Evolutionary conservation across 352 stramenopile genomes (phyloP).

Genomic region (Globisporangium okanoganense): DNA sequence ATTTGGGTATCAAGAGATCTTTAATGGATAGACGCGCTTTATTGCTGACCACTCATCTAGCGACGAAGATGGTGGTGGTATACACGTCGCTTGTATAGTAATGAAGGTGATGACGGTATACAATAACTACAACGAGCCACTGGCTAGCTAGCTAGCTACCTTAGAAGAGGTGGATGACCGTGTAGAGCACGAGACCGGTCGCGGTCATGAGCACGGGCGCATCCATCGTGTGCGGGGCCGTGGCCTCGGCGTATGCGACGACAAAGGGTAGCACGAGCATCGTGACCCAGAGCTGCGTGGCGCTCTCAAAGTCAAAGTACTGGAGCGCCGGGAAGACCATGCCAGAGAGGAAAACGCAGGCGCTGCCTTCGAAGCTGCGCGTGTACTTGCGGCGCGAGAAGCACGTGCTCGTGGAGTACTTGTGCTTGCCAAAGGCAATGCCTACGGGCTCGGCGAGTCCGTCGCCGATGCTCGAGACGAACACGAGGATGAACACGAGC

Average conservation of each 20-base stretch:
- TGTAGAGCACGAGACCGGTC: slow-evolving; percentile 76
- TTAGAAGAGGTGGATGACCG: slow-evolving; percentile 74
- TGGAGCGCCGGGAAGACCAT: slow-evolving; percentile 84
- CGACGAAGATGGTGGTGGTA: background rate
- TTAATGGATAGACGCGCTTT: background rate
- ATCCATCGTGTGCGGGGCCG: slow-evolving; percentile 85
- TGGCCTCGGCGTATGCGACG: slow-evolving; percentile 80
- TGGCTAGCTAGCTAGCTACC: background rate
- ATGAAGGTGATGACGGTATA: background rate
- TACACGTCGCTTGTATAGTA: background rate
- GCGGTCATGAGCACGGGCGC: slow-evolving; percentile 81
- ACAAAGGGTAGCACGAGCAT: slow-evolving; percentile 84
- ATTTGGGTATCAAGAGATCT: background rate
- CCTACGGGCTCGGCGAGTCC: slow-evolving; percentile 50
- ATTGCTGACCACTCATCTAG: background rate
- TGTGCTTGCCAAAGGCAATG: slow-evolving; percentile 61
- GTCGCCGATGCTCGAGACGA: slow-evolving; percentile 61
- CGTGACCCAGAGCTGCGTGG: slow-evolving; percentile 65
- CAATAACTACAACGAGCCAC: background rate
- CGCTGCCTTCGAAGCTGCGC: slow-evolving; percentile 49
- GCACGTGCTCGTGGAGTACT: slow-evolving; percentile 52
- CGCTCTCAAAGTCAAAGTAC: slow-evolving; percentile 72
- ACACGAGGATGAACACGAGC: slow-evolving; percentile 81
- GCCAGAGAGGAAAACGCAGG: slow-evolving; percentile 60
- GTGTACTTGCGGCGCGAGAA: slow-evolving; percentile 63